Base-by-base conservation (phyloP, 768 basidiomycete species). In the Boletus tylopilopsis region DNA sequence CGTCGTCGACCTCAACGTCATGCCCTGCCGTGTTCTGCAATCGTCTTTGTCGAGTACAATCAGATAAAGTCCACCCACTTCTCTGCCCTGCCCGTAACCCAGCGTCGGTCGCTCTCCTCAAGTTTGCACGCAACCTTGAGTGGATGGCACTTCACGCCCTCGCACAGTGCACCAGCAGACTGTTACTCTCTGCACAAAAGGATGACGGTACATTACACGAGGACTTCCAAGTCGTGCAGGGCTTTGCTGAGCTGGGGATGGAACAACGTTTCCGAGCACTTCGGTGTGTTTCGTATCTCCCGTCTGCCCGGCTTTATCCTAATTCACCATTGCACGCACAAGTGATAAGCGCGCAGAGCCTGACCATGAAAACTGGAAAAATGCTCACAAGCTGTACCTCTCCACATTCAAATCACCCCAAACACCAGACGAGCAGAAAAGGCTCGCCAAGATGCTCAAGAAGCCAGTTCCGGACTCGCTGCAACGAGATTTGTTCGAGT, bases 21-120 rank as follows among this genome's bases (percentile, higher is more conserved):
- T 91, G 90, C 55, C 73, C 80, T 4, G 77, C 78, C 10, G 75
- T 81, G 37, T 94, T 90, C 70, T 94, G 92, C 72, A 88, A 82
- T 51, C 78, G 89, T 3, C 77, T 90, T 2, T 94, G 92, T 62
- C 75, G 82, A 13, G 66, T 77, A 15, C 82, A 88, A 32, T 81
- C 87, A 0, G 76, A 75, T 2, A 75, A 75, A 50, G 74, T 74
- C 0, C 90, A 93, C 53, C 79, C 85, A 0, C 68, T 93, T 4
- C 72, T 94, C 11, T 94, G 92, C 56, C 75, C 83, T 5, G 71
- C 77, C 4, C 84, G 85, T 51, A 94, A 92, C 63, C 88, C 87
- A 0, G 81, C 80, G 6, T 79, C 78, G 5, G 65, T 72, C 4
- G 76, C 81, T 0, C 75, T 94, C 4, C 56, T 90, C 15, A 71